Conservation (phyloP, 768 basidiomycete species). For the Boletus vermiculosoides region DNA sequence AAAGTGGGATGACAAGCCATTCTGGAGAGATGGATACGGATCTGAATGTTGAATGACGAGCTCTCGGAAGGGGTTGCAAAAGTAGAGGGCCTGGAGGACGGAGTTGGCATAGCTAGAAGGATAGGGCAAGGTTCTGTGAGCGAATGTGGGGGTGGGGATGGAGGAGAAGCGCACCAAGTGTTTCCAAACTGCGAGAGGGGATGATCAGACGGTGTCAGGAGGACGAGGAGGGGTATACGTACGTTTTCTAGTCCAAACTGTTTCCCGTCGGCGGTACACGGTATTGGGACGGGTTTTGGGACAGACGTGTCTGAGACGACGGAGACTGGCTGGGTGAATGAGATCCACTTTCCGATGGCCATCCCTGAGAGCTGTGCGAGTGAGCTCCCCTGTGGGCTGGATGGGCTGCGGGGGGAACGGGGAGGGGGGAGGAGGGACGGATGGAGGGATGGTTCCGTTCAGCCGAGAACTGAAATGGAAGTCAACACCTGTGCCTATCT, state of each 20-base stretch:
- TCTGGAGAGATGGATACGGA: constrained; percentile 41
- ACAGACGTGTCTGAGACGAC: constrained; percentile 24
- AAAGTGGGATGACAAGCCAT: constrained; percentile 29
- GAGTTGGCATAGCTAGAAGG: constrained; percentile 88
- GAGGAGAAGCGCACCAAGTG: constrained; percentile 65
- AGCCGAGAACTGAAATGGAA: neutral
- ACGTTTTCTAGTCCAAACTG: constrained; percentile 98
- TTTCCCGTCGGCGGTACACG: constrained; percentile 68
- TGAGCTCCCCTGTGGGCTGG: constrained; percentile 1
- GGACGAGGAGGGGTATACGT: constrained; percentile 35
- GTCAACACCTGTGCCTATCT: neutral
- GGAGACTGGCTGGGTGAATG: constrained; percentile 33
- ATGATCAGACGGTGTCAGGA: constrained; percentile 9
- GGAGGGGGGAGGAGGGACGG: neutral
- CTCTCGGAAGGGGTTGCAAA: constrained; percentile 90
- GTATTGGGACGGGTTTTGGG: constrained; percentile 36
- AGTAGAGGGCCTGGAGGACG: constrained; percentile 96
- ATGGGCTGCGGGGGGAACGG: neutral
- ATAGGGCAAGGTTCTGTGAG: constrained; percentile 20
- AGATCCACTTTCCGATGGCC: constrained; percentile 41
- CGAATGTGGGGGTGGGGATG: constrained; percentile 3
- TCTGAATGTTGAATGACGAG: constrained; percentile 75
- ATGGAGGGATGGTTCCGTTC: constrained; percentile 13
- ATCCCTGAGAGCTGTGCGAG: constrained; percentile 12
- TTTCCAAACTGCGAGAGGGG: constrained; percentile 77